phyloP scores from a whole-genome alignment of 495 filamentous ascomycete species.

The Pseudevernia furfuracea region DNA sequence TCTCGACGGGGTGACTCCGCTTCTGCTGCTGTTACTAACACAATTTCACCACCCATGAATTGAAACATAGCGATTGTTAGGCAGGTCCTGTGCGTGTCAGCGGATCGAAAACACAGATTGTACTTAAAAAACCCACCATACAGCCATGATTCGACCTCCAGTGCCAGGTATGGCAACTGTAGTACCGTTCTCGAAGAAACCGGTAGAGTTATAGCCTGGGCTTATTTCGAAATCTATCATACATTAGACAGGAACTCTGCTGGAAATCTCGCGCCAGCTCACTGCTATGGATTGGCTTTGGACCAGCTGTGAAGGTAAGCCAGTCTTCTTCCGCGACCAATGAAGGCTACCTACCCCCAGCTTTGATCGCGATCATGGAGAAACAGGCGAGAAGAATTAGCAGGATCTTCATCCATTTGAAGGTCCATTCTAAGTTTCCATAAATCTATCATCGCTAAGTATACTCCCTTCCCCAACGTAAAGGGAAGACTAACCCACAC shows the following conservation, averaged over 20 bases:
- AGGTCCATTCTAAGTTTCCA: slow-evolving; percentile 29
- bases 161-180: slow-evolving; percentile 22
- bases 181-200: slow-evolving; percentile 15
- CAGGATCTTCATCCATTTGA: slow-evolving; percentile 30
- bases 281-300: slow-evolving; percentile 15
- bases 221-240: slow-evolving; percentile 17
- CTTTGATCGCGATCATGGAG: slow-evolving; percentile 28
- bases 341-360: slow-evolving; percentile 22
- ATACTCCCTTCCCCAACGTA: not conserved
- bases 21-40: slow-evolving; percentile 38
- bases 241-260: not conserved
- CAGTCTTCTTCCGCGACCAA: not conserved
- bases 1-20: slow-evolving; percentile 30
- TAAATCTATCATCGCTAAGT: slow-evolving; percentile 23
- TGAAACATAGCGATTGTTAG: slow-evolving; percentile 37
- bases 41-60: slow-evolving; percentile 39
- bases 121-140: slow-evolving; percentile 23
- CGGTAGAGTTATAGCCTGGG: slow-evolving; percentile 26
- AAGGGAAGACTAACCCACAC: slow-evolving; percentile 20
- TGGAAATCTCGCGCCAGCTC: not conserved
- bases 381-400: slow-evolving; percentile 24
- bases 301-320: slow-evolving; percentile 18
- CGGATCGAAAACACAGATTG: not conserved
- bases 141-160: slow-evolving; percentile 25
- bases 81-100: slow-evolving; percentile 30